Conservation (phyloP, 139 green algal genomes). For the Chlorella sorokiniana region DNA sequence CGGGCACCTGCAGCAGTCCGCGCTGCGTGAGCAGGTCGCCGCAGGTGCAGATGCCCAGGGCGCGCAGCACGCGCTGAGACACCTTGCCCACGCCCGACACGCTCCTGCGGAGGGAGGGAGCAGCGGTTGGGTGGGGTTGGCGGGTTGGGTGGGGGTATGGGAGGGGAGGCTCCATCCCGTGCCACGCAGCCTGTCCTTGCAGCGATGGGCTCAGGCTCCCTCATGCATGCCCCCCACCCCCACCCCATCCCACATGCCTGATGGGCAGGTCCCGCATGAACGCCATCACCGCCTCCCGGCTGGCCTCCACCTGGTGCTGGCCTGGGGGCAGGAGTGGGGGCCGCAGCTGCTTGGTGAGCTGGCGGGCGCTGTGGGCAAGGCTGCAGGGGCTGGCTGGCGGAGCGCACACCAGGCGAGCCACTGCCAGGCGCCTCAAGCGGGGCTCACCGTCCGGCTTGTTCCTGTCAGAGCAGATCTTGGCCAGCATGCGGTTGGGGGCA, state of each 20-base stretch:
- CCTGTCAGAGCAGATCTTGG: slow-evolving; percentile 82
- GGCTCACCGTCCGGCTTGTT: slow-evolving; percentile 89
- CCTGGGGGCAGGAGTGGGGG: not conserved
- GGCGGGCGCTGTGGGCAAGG: too few species aligned
- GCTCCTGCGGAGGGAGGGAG: slow-evolving; percentile 49
- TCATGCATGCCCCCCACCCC: not conserved
- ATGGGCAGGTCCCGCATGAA: slow-evolving; percentile 78
- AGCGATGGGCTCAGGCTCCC: too few species aligned
- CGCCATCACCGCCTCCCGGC: slow-evolving; percentile 50
- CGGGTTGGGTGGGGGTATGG: not conserved
- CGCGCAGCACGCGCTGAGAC: slow-evolving; percentile 68
- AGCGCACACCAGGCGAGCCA: too few species aligned
- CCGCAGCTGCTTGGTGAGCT: too few species aligned
- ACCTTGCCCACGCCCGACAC: slow-evolving; percentile 83
- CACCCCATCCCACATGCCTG: not conserved
- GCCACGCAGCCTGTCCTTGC: too few species aligned
- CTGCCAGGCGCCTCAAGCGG: too few species aligned
- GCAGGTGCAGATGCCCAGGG: slow-evolving; percentile 65
- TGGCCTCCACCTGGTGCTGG: slow-evolving; percentile 54
- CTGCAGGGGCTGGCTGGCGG: too few species aligned
- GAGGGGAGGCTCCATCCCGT: too few species aligned
- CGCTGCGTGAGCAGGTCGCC: slow-evolving; percentile 63
- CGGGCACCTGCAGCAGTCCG: slow-evolving; percentile 50
- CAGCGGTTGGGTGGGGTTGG: not conserved
- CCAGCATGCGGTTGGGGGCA: slow-evolving; percentile 83